A percentile compares a stretch with the other conserved stretches of the same genome.
These are phyloP conservation scores for Colletotrichum sansevieriae DNA, from an alignment of 2,329 filamentous ascomycete species.

Conservation along the genomic window DNA sequence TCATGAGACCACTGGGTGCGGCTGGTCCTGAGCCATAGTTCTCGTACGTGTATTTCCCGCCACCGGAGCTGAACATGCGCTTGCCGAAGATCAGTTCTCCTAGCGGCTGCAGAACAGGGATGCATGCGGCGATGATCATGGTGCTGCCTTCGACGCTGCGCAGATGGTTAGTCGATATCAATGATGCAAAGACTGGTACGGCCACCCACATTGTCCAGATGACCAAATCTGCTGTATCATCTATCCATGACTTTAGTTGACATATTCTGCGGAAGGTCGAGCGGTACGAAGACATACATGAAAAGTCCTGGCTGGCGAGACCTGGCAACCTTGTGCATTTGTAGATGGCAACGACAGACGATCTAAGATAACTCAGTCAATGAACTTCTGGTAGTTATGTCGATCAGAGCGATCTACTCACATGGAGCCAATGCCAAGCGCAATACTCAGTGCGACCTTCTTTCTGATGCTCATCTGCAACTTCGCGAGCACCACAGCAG, in stretches of 20 bases:
- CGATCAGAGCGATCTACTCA: constrained; percentile 42
- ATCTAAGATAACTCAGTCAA: constrained; percentile 31
- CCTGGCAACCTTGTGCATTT: constrained; percentile 53
- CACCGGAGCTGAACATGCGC: constrained; percentile 38
- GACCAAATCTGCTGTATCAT: constrained; percentile 56
- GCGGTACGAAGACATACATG: constrained; percentile 38
- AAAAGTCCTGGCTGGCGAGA: constrained; percentile 45
- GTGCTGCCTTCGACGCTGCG: constrained; percentile 50
- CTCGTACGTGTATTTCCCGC: constrained; percentile 8
- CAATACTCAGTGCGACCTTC: constrained; percentile 54
- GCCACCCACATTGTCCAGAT: constrained; percentile 59
- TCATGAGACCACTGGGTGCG: not conserved
- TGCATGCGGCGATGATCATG: constrained; percentile 53
- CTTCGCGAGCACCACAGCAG: constrained; percentile 52
- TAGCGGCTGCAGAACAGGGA: constrained; percentile 52
- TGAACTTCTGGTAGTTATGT: too few relatives aligned
- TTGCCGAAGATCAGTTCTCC: constrained; percentile 29
- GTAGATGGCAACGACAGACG: constrained; percentile 47
- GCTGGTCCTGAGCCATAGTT: constrained; percentile 21
- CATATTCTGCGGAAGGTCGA: not conserved
- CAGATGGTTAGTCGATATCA: not conserved
- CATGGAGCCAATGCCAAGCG: constrained; percentile 56
- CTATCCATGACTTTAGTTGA: constrained; percentile 26
- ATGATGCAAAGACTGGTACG: too few relatives aligned
- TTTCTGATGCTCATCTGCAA: constrained; percentile 55